A percentile compares a stretch with the other conserved stretches of the same genome.
Evolutionary conservation across 73 alveolate species (phyloP).

Genomic region (Paraurostyla sp.): DNA sequence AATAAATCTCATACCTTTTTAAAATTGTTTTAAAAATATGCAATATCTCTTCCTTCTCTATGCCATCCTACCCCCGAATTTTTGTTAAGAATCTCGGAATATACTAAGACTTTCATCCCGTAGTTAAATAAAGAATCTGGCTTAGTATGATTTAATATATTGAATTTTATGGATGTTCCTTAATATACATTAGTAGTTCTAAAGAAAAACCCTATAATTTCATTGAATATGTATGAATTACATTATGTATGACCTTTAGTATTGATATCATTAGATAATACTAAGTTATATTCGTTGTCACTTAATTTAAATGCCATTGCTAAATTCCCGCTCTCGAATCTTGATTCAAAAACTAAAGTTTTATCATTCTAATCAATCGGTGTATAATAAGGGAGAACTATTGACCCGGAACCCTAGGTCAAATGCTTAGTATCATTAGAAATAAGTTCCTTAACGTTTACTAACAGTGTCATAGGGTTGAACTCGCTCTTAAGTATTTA

Average conservation of each 20-base stretch:
- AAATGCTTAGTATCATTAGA: neutral
- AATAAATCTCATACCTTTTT: conserved; percentile 14
- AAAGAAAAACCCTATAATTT: conserved; percentile 80
- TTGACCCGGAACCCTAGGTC: neutral
- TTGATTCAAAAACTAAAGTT: conserved; percentile 53
- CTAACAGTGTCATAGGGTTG: conserved; percentile 22
- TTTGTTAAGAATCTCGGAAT: conserved; percentile 77
- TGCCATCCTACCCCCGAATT: conserved; percentile 75
- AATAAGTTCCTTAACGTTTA: conserved; percentile 24
- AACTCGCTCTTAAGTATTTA: neutral
- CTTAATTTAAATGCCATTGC: conserved; percentile 60
- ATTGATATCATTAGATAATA: conserved; percentile 86
- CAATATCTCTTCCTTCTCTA: conserved; percentile 69
- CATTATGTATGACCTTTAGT: conserved; percentile 90
- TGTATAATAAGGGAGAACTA: conserved; percentile 31
- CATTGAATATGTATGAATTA: neutral
- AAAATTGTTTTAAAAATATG: conserved; percentile 54
- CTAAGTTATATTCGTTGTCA: conserved; percentile 86
- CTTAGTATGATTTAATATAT: conserved; percentile 98
- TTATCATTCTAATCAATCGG: conserved; percentile 12
- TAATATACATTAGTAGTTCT: conserved; percentile 42
- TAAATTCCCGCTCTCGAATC: conserved; percentile 87
- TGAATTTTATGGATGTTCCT: conserved; percentile 88
- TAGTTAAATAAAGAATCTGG: conserved; percentile 95
- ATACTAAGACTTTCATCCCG: conserved; percentile 96